Base-by-base conservation (phyloP, 768 basidiomycete species). In the Mycena chlorophos region DNA sequence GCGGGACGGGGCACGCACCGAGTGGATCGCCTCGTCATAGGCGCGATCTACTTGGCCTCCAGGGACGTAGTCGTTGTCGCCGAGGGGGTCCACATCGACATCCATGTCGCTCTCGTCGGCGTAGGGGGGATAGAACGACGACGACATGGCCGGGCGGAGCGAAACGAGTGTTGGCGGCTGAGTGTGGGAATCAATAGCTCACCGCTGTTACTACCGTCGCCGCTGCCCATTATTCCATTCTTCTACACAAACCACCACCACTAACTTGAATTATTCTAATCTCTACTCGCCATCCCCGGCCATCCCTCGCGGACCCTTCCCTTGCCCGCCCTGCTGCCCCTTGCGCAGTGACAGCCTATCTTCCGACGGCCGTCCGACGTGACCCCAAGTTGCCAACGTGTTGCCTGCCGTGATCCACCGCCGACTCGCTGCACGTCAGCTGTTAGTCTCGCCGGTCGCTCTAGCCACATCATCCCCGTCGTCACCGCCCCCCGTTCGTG, bases 81-180 rank as follows among this genome's bases (percentile, higher is more conserved):
- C 40, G 20, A 43, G 34, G n/a, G 34, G 34, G 34, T 37, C 45
- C 23, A 27, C 12, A 8, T 61, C 59, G 49, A 54, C 73, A 68
- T 79, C 64, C 60, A 67, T 70, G 65, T 75, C 72, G 58, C 76
- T 75, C 58, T 74, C 78, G 72, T 84, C 81, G 62, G 75, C 74
- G 64, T 29, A 54, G 50, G 57, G 49, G 67, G 69, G 63, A 64
- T 69, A 61, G 65, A 69, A 52, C 67, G 62, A 63, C 70, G 66
- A 62, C 61, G 62, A 55, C 56, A 63, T 58, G 61, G 63, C 54
- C 58, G 65, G 13, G 52, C 39, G 63, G 62, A 62, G 51, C 57
- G 66, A 61, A 60, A 50, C 53, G 43, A 20, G 13, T 20, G 40
- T 42, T 14, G 40, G 40, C 8, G n/a, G n/a, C n/a, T n/a, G n/a